These are phyloP conservation scores for Rhynchosporium graminicola DNA, from an alignment of 2,329 filamentous ascomycete genomes.

Conservation along the genomic window DNA sequence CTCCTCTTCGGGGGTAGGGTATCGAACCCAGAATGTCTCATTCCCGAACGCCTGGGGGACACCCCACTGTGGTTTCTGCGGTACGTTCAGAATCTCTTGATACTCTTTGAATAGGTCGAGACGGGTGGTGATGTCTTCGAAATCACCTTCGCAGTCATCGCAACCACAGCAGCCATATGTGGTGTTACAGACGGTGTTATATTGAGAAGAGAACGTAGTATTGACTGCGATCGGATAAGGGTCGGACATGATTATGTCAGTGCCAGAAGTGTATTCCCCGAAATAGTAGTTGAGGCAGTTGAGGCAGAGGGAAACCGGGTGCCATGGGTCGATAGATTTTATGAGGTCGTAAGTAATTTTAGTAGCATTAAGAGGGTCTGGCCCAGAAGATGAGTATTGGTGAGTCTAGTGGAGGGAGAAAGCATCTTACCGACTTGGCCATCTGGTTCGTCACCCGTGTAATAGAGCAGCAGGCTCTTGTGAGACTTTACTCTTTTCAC, in stretches of 20 bases:
- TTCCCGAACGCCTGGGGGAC: conserved; percentile 52
- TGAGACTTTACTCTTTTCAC: conserved; percentile 24
- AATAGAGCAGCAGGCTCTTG: conserved; percentile 49
- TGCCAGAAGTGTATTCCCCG: conserved; percentile 47
- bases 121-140: conserved; percentile 41
- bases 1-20: conserved; percentile 48
- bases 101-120: conserved; percentile 45
- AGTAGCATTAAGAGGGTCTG: conserved; percentile 46
- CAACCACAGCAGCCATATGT: conserved; percentile 54
- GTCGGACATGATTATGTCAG: conserved; percentile 52
- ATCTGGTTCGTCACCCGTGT: conserved; percentile 57
- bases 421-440: conserved; percentile 23
- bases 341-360: conserved; percentile 46
- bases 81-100: conserved; percentile 41
- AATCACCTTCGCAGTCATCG: conserved; percentile 45
- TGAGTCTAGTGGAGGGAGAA: neutral
- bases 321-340: conserved; percentile 50
- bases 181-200: conserved; percentile 49
- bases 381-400: neutral
- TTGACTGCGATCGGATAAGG: conserved; percentile 52
- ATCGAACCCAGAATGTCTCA: conserved; percentile 48
- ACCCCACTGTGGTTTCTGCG: conserved; percentile 48
- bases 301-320: conserved; percentile 50
- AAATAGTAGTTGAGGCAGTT: conserved; percentile 55
- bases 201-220: conserved; percentile 46